Base-by-base conservation (phyloP, 495 filamentous ascomycete species). In the Jackrogersella multiformis region DNA sequence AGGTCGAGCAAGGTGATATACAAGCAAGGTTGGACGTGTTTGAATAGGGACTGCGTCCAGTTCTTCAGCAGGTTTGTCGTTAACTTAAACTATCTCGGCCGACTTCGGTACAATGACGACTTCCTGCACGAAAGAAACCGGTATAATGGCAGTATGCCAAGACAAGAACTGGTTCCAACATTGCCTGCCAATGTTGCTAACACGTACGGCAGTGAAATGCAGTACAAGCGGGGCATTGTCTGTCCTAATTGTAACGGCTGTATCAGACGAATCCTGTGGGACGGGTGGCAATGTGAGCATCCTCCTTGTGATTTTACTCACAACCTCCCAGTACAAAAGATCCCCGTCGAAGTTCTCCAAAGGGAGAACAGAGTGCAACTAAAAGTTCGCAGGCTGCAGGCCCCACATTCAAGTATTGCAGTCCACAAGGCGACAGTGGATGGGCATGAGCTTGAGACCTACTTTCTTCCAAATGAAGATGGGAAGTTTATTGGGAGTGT, bases 241-340 rank as follows among this genome's bases (percentile, higher is more conserved):
- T 97, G 93, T 64, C 88, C 87, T 0, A 57, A 74, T n/a, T 96
- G 93, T 67, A 75, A 78, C 0, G 82, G 86, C 30, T 92, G 91
- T 70, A 87, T 81, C 34, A 80, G 85, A 2, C 82, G 92, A 7
- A 73, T 80, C 12, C 71, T 81, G 36, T 96, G 90, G 90, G 67
- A 75, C 16, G 79, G 80, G 0, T 93, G 89, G 90, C 74, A 76
- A 12, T 96, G 92, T 59, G 74, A 80, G 21, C 82, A 80, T 39
- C 46, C 61, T 0, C 64, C 35, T 1, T 94, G 90, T 68, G 60
- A 66, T 0, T 90, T 82, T 58, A 65, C 68, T 13, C 66, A 78
- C 10, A 39, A 38, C 0, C 34, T 84, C 0, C 66, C 67, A 0
- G 79, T 85, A 64, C 73, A 79, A 4, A 79, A 80, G 1, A 72